Base-by-base conservation (phyloP, 805 yeast species). In the Lipomyces chichibuensis region DNA sequence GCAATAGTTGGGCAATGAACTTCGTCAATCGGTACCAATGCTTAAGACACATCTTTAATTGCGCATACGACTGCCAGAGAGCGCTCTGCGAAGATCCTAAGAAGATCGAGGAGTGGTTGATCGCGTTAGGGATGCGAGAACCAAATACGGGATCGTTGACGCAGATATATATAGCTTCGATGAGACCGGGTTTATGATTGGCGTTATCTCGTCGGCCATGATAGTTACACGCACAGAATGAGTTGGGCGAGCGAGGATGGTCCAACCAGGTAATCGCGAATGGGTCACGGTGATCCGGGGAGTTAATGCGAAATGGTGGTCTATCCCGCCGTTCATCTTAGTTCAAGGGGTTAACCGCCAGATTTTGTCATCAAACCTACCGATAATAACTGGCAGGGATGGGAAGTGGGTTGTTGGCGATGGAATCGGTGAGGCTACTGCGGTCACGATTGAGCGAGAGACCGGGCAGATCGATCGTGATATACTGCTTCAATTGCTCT, bases 251-350 rank as follows among this genome's bases (percentile, higher is more conserved):
- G n/a, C 46, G 64, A 53, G 29, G 39, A 55, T 25, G 39, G 20
- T 29, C 32, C 58, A 55, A 14, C 58, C 58, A 17, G 43, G 58
- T 9, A 55, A 55, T 33, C 35, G 58, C 2, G 35, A 29, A 27
- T 29, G 39, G 39, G 58, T 13, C 23, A 29, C 39, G 2, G 39
- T 55, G 58, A 27, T 55, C 23, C 58, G 14, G 58, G 58, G 35
- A 51, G 61, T 61, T 32, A 64, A 59, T 64, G 37, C 64, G 17
- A 27, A 33, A 27, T 56, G 65, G 27, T 32, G 57, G 65, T 54
- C 56, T 13, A 46, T 57, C 14, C 63, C 65, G 29, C 65, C 62
- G 17, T 57, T 57, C 61, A 49, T 57, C 51, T 14, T 62, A 3
- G 61, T 63, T 17, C 37, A 29, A 9, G 64, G 58, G 17, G n/a